A percentile compares a stretch with the other conserved stretches of the same genome.
These are phyloP conservation scores for Fusarium falciforme DNA, from an alignment of 2,329 filamentous ascomycete genomes.

Conservation along the genomic window DNA sequence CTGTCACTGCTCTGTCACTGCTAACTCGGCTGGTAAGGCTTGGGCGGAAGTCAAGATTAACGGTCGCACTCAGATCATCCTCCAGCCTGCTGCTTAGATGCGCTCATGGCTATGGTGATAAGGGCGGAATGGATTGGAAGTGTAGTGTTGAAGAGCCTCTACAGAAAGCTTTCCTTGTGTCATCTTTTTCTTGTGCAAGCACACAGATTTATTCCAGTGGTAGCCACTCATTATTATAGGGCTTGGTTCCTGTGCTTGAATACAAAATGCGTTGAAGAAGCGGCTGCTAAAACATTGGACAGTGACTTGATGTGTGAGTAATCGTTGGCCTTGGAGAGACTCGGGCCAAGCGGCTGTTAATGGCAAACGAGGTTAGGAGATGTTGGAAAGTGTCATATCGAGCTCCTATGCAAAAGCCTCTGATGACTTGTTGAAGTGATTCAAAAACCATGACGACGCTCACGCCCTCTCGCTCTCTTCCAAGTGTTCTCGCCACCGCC, in stretches of 20 bases:
- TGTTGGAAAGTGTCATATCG: too few relatives aligned
- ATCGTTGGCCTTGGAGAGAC: not conserved
- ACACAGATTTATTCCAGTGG: not conserved
- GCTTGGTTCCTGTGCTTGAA: not conserved
- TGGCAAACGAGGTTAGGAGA: too few relatives aligned
- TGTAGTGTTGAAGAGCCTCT: not conserved
- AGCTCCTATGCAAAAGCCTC: too few relatives aligned
- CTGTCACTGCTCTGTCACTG: conserved; percentile 3
- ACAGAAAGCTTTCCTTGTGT: not conserved
- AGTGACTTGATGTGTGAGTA: not conserved
- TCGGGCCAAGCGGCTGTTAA: too few relatives aligned
- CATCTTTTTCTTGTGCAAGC: not conserved
- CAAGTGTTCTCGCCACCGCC: too few relatives aligned
- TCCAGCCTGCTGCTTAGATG: not conserved
- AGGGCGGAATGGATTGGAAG: not conserved
- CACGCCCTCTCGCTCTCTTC: too few relatives aligned
- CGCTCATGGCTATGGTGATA: not conserved
- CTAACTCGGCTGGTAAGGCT: conserved; percentile 9
- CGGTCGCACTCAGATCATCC: conserved; percentile 15
- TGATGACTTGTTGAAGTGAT: too few relatives aligned
- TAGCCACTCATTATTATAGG: not conserved
- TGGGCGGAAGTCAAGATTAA: not conserved
- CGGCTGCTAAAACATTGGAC: rapidly evolving
- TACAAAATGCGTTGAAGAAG: not conserved
- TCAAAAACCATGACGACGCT: too few relatives aligned